Evolutionary conservation across 2,329 filamentous ascomycete genomes (phyloP).

Genomic region (Phialophora macrospora): DNA sequence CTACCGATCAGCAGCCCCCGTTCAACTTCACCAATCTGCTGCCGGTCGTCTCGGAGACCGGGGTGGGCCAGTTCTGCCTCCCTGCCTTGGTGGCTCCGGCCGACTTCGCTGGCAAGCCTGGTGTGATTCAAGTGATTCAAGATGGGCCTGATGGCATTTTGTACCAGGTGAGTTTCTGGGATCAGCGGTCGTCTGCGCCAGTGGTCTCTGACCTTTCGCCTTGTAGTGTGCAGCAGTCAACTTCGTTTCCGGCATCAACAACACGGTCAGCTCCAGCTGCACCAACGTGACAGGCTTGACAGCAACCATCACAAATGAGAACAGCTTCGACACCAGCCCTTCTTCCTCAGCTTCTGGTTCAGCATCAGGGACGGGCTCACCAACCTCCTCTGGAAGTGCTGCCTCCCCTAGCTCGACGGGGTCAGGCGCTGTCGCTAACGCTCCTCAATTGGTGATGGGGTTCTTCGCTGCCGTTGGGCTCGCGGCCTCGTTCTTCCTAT

Average conservation of each 20-base stretch:
- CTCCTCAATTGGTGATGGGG: constrained; percentile 19
- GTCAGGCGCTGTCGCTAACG: constrained; percentile 14
- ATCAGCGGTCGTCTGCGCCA: neutral
- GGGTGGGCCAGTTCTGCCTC: constrained; percentile 70
- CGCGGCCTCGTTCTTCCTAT: constrained; percentile 23
- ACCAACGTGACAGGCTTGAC: constrained; percentile 63
- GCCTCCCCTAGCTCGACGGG: constrained; percentile 22
- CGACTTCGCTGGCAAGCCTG: constrained; percentile 38
- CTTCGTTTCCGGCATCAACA: constrained; percentile 32
- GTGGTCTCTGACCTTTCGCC: neutral
- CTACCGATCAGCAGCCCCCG: constrained; percentile 60
- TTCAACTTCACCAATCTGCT: constrained; percentile 71
- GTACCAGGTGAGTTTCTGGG: constrained; percentile 32
- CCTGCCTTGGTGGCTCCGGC: constrained; percentile 53
- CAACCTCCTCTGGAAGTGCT: constrained; percentile 1
- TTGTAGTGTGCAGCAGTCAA: constrained; percentile 37
- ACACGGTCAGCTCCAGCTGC: constrained; percentile 54
- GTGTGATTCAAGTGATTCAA: constrained; percentile 33
- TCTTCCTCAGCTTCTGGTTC: constrained; percentile 17
- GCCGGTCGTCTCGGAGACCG: constrained; percentile 63
- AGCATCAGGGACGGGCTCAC: constrained; percentile 16
- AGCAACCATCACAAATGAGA: constrained; percentile 41
- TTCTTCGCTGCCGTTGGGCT: constrained; percentile 21
- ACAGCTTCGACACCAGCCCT: constrained; percentile 28
- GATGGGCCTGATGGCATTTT: constrained; percentile 31